Conservation (phyloP, 306 rosid species). For the Bauhinia variegata region DNA sequence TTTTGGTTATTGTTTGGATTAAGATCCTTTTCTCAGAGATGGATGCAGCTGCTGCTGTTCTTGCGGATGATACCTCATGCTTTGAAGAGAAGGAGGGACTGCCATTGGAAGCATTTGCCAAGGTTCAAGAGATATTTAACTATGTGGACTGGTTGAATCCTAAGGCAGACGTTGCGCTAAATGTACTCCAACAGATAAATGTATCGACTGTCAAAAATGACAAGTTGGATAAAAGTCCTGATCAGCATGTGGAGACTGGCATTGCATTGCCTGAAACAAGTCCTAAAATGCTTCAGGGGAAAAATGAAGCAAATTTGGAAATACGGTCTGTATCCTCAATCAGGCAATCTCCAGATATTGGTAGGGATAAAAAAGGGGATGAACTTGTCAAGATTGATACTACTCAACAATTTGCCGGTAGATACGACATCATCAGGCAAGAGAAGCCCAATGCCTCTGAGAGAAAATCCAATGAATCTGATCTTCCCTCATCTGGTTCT, state of each 20-base stretch:
- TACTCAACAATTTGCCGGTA: conserved; percentile 26
- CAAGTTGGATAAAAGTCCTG: conserved; percentile 48
- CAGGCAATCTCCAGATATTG: conserved; percentile 41
- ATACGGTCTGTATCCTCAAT: conserved; percentile 39
- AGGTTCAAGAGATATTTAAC: conserved; percentile 90
- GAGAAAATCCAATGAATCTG: conserved; percentile 34
- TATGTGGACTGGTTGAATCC: conserved; percentile 89
- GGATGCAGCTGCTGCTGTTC: conserved; percentile 71
- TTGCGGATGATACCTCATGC: conserved; percentile 52
- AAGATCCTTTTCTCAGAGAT: conserved; percentile 92
- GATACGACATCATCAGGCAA: conserved; percentile 25
- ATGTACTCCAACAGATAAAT: conserved; percentile 71
- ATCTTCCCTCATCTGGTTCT: conserved; percentile 42
- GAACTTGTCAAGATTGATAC: conserved; percentile 34
- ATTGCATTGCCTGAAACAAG: conserved; percentile 41
- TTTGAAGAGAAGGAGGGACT: conserved; percentile 90
- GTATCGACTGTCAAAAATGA: conserved; percentile 52
- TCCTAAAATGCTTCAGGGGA: conserved; percentile 42
- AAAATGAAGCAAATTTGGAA: conserved; percentile 37
- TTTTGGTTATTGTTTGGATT: conserved; percentile 48
- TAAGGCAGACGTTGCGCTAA: conserved; percentile 64
- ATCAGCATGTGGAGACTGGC: conserved; percentile 37
- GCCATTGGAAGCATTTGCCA: conserved; percentile 90
- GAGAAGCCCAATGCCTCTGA: conserved; percentile 40
- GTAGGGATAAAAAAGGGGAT: conserved; percentile 39